These are phyloP conservation scores for Hanseniaspora mollemarum DNA, from an alignment of 805 yeast genomes.

Conservation along the genomic window DNA sequence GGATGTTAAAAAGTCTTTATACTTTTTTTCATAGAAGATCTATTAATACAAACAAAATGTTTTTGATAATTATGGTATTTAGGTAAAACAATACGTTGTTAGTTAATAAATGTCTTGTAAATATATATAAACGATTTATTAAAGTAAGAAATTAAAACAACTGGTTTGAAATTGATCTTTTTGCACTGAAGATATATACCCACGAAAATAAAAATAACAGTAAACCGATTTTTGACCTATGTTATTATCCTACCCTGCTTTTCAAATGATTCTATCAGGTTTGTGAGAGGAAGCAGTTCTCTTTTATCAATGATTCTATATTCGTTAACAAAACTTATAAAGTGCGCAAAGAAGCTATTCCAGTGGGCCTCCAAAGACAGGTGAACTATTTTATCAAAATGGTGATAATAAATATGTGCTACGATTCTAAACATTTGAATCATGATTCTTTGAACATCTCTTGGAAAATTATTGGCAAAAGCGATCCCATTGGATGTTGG, in stretches of 20 bases:
- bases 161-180: too few relatives aligned
- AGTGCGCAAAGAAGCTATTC: conserved; percentile 95
- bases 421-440: conserved; percentile 90
- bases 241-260: conserved; percentile 67
- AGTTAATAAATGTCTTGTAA: background rate
- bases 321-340: conserved; percentile 73
- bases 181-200: too few relatives aligned
- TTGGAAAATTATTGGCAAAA: conserved; percentile 73
- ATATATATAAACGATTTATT: background rate
- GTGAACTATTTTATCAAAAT: conserved; percentile 87
- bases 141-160: too few relatives aligned
- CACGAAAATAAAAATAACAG: too few relatives aligned
- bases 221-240: background rate
- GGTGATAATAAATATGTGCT: conserved; percentile 90
- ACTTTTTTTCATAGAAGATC: conserved; percentile 47
- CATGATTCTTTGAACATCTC: conserved; percentile 75
- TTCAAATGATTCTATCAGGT: conserved; percentile 69
- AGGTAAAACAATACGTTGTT: background rate
- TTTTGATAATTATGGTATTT: background rate
- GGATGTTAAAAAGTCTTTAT: conserved; percentile 57
- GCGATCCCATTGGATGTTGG: conserved; percentile 85
- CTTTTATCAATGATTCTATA: conserved; percentile 66
- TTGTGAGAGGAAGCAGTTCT: conserved; percentile 68
- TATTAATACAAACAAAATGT: background rate
- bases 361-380: conserved; percentile 90